These are phyloP conservation scores for Lodderomyces oxycetoniae DNA, from an alignment of 1,139 yeast genomes.

Conservation along the genomic window DNA sequence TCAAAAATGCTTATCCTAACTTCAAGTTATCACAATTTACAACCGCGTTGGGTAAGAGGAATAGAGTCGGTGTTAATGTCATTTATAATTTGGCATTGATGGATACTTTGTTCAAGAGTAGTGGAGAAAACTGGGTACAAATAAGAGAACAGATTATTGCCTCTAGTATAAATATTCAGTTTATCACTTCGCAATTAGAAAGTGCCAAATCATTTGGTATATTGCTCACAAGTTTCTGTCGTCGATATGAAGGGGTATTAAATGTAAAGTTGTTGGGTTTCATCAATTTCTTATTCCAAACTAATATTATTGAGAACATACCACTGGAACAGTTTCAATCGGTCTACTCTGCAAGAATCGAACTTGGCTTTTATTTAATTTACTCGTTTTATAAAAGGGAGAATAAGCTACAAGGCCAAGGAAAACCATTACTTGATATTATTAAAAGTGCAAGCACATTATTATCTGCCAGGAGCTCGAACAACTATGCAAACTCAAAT, in stretches of 20 bases:
- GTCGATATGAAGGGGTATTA: slow-evolving; percentile 32
- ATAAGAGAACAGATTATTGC: slow-evolving; percentile 49
- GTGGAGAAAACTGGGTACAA: slow-evolving; percentile 47
- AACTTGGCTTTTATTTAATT: slow-evolving; percentile 62
- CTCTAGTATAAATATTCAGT: slow-evolving; percentile 62
- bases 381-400: slow-evolving; percentile 38
- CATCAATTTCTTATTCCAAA: slow-evolving; percentile 46
- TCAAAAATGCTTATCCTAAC: slow-evolving; percentile 46
- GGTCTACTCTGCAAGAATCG: slow-evolving; percentile 59
- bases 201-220: slow-evolving; percentile 79
- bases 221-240: slow-evolving; percentile 60
- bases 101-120: slow-evolving; percentile 50
- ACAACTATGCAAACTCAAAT: slow-evolving; percentile 10
- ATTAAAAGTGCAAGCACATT: slow-evolving; percentile 39
- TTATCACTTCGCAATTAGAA: slow-evolving; percentile 60
- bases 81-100: slow-evolving; percentile 60
- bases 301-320: slow-evolving; percentile 51
- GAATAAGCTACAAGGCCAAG: slow-evolving; percentile 23
- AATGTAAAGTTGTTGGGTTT: slow-evolving; percentile 37
- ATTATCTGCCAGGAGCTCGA: slow-evolving; percentile 43
- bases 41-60: slow-evolving; percentile 38
- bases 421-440: slow-evolving; percentile 30
- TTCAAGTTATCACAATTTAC: slow-evolving; percentile 52
- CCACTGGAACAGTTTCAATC: slow-evolving; percentile 45
- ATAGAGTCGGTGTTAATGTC: slow-evolving; percentile 48